Evolutionary conservation across 345 rosid species (phyloP), one percentile per base, ranked within the genome.

Genomic region (Combretum micranthum): DNA sequence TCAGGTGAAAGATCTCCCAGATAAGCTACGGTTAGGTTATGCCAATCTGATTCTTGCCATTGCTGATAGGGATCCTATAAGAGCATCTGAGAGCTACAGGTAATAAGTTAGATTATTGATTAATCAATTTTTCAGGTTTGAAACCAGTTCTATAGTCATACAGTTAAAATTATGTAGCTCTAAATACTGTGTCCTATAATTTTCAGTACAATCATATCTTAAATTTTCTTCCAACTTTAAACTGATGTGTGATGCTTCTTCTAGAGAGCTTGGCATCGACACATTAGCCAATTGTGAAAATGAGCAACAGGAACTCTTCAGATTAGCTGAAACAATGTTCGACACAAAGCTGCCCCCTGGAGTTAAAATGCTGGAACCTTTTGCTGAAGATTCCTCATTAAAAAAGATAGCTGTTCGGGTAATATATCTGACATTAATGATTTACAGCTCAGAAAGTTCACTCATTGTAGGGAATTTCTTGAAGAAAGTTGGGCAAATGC

Each of bases 1-100:
- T 54, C 99, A 89, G 81, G 99, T 85, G 70, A 93, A 93, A 81
- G 97, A 93, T 77, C 96, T 93, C 32, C 88, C 96, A 49, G 77
- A 89, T 44, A 68, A 76, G 32, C 67, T 89, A 73, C 80, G 92
- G 79, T 87, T 87, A 71, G 94, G 91, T 47, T 87, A 82, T 75
- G 99, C 97, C 22, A 82, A 78, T 72, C 75, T 93, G 78, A 76
- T 89, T 60, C 75, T 93, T 72, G 97, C 95, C 51, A 87, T 93
- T 61, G 90, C 96, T 52, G 86, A 83, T 77, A 71, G 68, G 70
- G 86, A 89, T 39, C 73, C 79, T 47, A 44, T 76, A 47, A 72
- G 64, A 68, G 87, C 84, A 57, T 62, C 67, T 55, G 82, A 87
- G 71, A 85, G 97, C 86, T 87, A 69, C 71, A 73, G 91, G 96